Evolutionary conservation across 2,329 filamentous ascomycete species (phyloP), one percentile per base, ranked within the genome.

Genomic region (Cadophora malorum): DNA sequence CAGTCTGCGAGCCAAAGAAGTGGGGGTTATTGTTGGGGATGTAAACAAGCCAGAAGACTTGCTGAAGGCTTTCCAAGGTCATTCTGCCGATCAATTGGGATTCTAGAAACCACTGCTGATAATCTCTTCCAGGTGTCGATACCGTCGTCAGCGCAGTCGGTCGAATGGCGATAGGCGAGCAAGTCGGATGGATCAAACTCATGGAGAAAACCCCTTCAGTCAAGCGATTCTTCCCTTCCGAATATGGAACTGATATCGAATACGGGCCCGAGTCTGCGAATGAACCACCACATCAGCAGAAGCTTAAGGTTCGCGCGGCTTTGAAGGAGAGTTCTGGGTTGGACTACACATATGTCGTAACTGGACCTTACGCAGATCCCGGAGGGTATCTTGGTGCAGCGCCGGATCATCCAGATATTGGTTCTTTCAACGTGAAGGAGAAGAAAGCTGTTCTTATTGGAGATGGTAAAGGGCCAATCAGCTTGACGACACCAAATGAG

Each of bases 401-500:
- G 56, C 53, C 66, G 7, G 28, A 66, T 10, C n/a, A 59, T n/a
- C 56, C 64, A 33, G 28, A 79, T 41, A 78, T 81, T 0, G 90
- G 90, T 2, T 84, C 84, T 0, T 93, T 87, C 73, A 84, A 92
- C 74, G 80, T 85, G 1, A 79, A 81, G 68, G 80, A 75, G 1
- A 88, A 85, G 74, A 85, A 81, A 66, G 90, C 90, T 0, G 81
- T 86, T 2, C 75, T 94, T 16, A 75, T 92, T 23, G 90, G 85
- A 1, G 85, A 86, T 69, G 90, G 89, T 0, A 80, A 88, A 47
- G 88, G 84, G 23, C 83, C 81, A 68, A 83, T 93, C 69, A 89
- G 88, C 45, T 86, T 94, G 73, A 92, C 89, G 2, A 90, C 88
- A 1, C 91, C 91, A 87, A 80, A 82, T 25, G 91, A 94, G 89